These are phyloP conservation scores for Raphanus hybrid DNA, from an alignment of 441 rosid genomes.

Conservation along the genomic window DNA sequence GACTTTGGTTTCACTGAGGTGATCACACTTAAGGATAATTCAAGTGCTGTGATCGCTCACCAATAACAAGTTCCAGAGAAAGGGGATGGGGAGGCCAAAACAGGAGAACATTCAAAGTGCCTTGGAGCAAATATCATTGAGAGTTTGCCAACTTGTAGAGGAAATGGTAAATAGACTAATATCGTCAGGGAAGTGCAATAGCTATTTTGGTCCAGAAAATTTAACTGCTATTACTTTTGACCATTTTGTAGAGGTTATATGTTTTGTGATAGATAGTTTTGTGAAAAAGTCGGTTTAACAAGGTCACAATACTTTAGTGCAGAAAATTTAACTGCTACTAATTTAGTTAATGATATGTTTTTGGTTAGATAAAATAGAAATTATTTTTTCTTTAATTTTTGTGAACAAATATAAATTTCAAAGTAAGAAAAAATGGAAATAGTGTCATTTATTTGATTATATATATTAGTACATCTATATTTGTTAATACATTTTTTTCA, in stretches of 20 bases:
- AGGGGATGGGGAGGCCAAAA: background rate
- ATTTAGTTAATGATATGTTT: too few relatives aligned
- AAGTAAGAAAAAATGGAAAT: too few relatives aligned
- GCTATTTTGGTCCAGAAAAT: background rate
- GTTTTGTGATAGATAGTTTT: constrained; percentile 11
- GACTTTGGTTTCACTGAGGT: too few relatives aligned
- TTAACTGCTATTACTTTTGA: background rate
- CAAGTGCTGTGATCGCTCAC: too few relatives aligned
- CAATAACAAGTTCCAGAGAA: background rate
- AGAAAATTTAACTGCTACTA: too few relatives aligned
- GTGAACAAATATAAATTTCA: too few relatives aligned
- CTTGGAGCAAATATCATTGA: constrained; percentile 11
- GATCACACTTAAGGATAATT: too few relatives aligned
- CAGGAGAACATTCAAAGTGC: background rate
- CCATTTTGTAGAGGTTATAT: constrained; percentile 29
- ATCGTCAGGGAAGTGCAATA: background rate
- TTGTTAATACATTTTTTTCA: too few relatives aligned
- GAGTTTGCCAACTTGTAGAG: constrained; percentile 32
- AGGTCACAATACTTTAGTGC: background rate
- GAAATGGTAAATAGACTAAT: constrained; percentile 14
- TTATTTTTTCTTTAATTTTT: too few relatives aligned
- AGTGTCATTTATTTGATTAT: too few relatives aligned
- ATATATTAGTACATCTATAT: too few relatives aligned
- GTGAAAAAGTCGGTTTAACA: constrained; percentile 1
- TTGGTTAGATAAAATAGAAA: too few relatives aligned